Base-by-base conservation (phyloP, 352 stramenopile genomes). In the Plasmopara muralis region DNA sequence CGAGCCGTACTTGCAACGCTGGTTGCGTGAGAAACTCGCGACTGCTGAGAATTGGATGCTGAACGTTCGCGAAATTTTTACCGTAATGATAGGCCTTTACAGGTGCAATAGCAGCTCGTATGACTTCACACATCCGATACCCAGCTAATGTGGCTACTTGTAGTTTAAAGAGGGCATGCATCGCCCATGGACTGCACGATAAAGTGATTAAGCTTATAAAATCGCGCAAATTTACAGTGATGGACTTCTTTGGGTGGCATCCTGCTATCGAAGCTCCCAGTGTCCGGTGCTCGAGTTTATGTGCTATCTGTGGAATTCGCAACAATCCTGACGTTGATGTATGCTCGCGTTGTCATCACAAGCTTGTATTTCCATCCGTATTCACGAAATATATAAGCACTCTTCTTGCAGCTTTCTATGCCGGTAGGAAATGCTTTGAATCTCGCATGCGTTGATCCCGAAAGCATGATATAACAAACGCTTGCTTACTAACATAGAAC, bases 241-340 rank as follows among this genome's bases (percentile, higher is more conserved):
- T 72, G 9, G 81, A 93, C 45, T 89, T 71, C 43, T 68, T 93
- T 16, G 83, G 83, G 5, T 93, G 83, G 83, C 77, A 93, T 48
- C 83, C 83, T 20, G 68, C 64, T 2, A 84, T 87, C 29, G 83
- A 93, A 70, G 64, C 69, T 14, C 80, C 81, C 2, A 70, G 69
- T n/a, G 78, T 86, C 20, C 66, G 71, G 9, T 91, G 74, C 60
- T 90, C 83, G 3, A 86, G 70, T 46, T 53, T 92, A 9, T 93
- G 83, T 44, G 62, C 68, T 46, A 57, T 83, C 41, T 93, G 83
- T 38, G 70, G 68, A 38, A 84, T 90, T 53, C 83, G 83, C 20
- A 93, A 89, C 55, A 31, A 71, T 6, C 77, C 79, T n/a, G 75
- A 89, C 43, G 18, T 75, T 5, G 61, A 77, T 15, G 44, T 64